These are phyloP conservation scores for Xylariales sp. DNA, from an alignment of 2,329 filamentous ascomycete species.

Conservation along the genomic window DNA sequence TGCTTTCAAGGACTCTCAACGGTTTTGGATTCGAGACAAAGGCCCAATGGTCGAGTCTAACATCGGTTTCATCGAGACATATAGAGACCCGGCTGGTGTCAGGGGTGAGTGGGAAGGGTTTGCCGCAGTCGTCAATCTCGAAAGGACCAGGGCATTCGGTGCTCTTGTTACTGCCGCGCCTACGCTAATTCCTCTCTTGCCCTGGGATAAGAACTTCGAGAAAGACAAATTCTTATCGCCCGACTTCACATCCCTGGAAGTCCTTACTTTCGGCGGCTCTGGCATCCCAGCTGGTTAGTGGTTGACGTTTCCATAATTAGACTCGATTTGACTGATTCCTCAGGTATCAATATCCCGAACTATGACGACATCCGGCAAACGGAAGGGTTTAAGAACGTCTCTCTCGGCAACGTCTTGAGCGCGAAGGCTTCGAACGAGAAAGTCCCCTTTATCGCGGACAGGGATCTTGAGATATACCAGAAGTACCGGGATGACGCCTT, in stretches of 20 bases:
- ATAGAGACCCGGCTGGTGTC: slow-evolving; percentile 75
- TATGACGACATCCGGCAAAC: slow-evolving; percentile 76
- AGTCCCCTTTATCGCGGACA: slow-evolving; percentile 80
- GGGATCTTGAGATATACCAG: slow-evolving; percentile 73
- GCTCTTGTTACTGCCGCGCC: slow-evolving; percentile 79
- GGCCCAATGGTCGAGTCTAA: slow-evolving; percentile 76
- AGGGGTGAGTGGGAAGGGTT: slow-evolving; percentile 85
- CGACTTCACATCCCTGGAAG: slow-evolving; percentile 93
- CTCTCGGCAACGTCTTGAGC: slow-evolving; percentile 84
- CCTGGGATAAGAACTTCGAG: slow-evolving; percentile 85
- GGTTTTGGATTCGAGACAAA: slow-evolving; percentile 79
- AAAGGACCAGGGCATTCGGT: slow-evolving; percentile 83
- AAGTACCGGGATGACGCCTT: slow-evolving; percentile 84
- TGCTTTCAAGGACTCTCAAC: slow-evolving; percentile 75
- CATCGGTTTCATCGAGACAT: slow-evolving; percentile 81
- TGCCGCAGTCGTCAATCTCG: slow-evolving; percentile 79
- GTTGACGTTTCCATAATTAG: background rate
- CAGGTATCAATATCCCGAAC: slow-evolving; percentile 40
- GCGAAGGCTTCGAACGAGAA: slow-evolving; percentile 91
- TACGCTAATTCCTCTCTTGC: slow-evolving; percentile 78
- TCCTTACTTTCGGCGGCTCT: slow-evolving; percentile 71
- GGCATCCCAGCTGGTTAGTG: slow-evolving; percentile 59
- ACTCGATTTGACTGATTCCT: slow-evolving; percentile 10
- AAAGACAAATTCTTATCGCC: slow-evolving; percentile 94
- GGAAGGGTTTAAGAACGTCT: slow-evolving; percentile 89